Evolutionary conservation across 139 green algal species (phyloP).

Genomic region (Diplosphaera chodatii): DNA sequence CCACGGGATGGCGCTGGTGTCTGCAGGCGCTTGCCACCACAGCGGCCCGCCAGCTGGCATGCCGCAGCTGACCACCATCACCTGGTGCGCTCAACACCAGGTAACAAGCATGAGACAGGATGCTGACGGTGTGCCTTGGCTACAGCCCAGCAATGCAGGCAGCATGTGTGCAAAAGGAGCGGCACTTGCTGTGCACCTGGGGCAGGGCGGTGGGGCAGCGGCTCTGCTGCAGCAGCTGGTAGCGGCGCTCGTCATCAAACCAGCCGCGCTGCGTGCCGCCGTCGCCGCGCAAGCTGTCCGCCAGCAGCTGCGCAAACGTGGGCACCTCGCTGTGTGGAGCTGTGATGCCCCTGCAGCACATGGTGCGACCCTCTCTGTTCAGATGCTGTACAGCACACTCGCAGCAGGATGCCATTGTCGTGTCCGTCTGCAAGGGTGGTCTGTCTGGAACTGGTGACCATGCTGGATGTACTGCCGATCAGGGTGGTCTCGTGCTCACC

Average conservation of each 20-base stretch:
- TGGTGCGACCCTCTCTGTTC: too few species aligned
- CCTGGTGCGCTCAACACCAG: slow-evolving; percentile 28
- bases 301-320: slow-evolving; percentile 55
- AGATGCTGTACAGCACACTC: too few species aligned
- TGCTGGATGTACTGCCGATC: too few species aligned
- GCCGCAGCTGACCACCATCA: slow-evolving; percentile 64
- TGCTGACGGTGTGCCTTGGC: too few species aligned
- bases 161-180: too few species aligned
- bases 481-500: too few species aligned
- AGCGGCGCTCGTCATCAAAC: slow-evolving; percentile 71
- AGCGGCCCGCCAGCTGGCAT: slow-evolving; percentile 14
- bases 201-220: slow-evolving; percentile 45
- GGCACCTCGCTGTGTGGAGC: slow-evolving; percentile 9
- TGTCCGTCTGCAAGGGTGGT: too few species aligned
- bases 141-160: too few species aligned
- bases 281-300: slow-evolving; percentile 36
- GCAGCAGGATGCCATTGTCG: too few species aligned
- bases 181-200: slow-evolving; percentile 19
- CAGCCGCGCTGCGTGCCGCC: slow-evolving; percentile 63
- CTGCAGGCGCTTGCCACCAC: not conserved
- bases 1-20: slow-evolving; percentile 3
- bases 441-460: too few species aligned
- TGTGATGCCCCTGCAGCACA: too few species aligned
- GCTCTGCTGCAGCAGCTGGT: slow-evolving; percentile 63
- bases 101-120: too few species aligned